phyloP scores from a whole-genome alignment of 2,329 filamentous ascomycete genomes.

The Coniochaeta hoffmannii region DNA sequence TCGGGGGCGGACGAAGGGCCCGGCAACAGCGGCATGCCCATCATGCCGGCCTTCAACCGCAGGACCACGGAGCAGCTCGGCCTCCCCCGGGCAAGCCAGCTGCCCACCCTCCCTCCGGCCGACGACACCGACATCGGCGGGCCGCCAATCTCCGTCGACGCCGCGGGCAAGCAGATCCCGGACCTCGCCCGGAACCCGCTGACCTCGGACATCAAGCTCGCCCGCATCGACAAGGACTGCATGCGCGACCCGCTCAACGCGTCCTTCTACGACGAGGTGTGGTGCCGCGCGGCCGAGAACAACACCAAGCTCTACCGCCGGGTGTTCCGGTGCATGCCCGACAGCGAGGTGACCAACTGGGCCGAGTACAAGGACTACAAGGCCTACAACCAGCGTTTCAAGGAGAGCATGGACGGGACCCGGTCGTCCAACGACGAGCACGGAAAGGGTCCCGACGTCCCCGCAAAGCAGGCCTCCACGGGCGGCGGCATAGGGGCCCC shows the following conservation, averaged over 20 bases:
- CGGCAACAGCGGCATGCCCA: conserved; percentile 47
- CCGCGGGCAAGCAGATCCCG: conserved; percentile 34
- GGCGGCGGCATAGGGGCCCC: conserved; percentile 35
- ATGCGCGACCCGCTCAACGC: conserved; percentile 86
- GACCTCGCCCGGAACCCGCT: conserved; percentile 40
- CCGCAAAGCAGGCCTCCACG: conserved; percentile 16
- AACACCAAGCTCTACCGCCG: conserved; percentile 92
- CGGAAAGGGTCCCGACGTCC: conserved; percentile 21
- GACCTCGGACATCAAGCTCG: conserved; percentile 62
- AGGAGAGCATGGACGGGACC: conserved; percentile 52
- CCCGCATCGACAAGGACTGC: conserved; percentile 77
- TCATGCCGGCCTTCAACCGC: conserved; percentile 47
- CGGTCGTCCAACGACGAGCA: conserved; percentile 42
- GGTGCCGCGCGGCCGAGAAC: conserved; percentile 82
- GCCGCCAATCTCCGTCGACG: conserved; percentile 51
- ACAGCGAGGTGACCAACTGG: conserved; percentile 91
- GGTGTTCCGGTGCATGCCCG: conserved; percentile 95
- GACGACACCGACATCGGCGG: conserved; percentile 82
- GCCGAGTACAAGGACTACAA: conserved; percentile 82
- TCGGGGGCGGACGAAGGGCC: conserved; percentile 23
- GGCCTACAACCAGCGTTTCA: conserved; percentile 71
- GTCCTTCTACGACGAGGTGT: conserved; percentile 78
- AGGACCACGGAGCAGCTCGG: conserved; percentile 61
- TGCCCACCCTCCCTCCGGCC: conserved; percentile 59
- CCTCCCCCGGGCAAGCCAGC: conserved; percentile 59